Evolutionary conservation across 2,329 filamentous ascomycete species (phyloP), one percentile per base, ranked within the genome.

Genomic region (Malbranchea zuffiana): DNA sequence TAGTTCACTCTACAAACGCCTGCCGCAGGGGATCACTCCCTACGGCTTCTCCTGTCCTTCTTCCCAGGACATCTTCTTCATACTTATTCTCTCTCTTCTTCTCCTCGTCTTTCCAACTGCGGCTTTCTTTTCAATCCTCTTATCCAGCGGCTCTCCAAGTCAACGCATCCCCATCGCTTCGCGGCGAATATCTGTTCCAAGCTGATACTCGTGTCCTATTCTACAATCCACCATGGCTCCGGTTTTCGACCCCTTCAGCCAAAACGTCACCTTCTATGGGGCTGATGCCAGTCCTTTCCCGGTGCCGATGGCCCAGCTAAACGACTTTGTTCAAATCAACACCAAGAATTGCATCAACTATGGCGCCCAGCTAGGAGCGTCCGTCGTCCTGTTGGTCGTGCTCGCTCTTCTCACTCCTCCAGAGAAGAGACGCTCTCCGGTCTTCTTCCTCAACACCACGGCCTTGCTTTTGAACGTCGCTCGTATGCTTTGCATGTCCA

Each of bases 281-380:
- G 49, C 57, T 3, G 61, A 75, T 51, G 67, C 67, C 16, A 57
- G 53, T 1, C 46, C 56, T 1, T 52, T 72, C 43, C 45, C 52
- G 0, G 49, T 68, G 25, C 47, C 53, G 28, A 54, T 77, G 40
- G 31, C 44, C 6, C 51, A 57, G 3, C 41, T 79, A 25, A 56
- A 74, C 46, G 37, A 44, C 3, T 65, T 64, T 33, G 55, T 67
- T 37, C 54, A 61, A 40, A 70, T 71, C 51, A 64, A 63, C 41
- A 55, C 66, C 40, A 59, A 60, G 6, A 52, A 67, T 23, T 65
- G 59, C 52, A 75, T 82, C 64, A 79, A 77, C 59, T 83, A 79
- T 53, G 78, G 73, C 35, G 61, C 71, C 12, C 82, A 88, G 54
- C 67, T 86, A 35, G 83, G 83, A 19, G 74, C 80, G 16, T 74